Percentiles rank a stretch among this genome's conserved stretches.
Conservation (phyloP, 2,329 filamentous ascomycete genomes). For the Aaosphaeria arxii region DNA sequence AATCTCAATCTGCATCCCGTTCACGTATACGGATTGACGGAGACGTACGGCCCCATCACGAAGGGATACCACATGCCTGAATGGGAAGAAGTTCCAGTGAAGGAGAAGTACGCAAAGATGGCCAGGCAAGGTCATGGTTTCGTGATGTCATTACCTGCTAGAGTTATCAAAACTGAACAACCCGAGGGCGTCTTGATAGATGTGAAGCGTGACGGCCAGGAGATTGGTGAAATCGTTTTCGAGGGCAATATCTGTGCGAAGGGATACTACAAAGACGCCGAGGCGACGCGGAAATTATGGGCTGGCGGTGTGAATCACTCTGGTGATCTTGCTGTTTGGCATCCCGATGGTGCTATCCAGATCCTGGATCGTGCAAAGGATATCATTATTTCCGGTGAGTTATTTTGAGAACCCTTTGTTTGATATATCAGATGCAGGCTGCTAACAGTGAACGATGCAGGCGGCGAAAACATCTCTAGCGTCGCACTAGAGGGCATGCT, state of each 20-base stretch:
- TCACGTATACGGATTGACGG: constrained; percentile 83
- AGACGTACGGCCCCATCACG: constrained; percentile 95
- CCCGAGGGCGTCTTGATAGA: constrained; percentile 65
- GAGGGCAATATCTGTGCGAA: constrained; percentile 86
- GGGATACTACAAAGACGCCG: constrained; percentile 87
- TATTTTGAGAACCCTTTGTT: background rate
- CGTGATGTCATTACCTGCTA: constrained; percentile 74
- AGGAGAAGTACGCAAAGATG: constrained; percentile 86
- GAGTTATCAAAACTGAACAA: constrained; percentile 77
- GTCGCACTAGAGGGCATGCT: constrained; percentile 90
- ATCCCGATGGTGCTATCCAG: constrained; percentile 84
- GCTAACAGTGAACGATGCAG: constrained; percentile 41
- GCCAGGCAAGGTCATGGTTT: constrained; percentile 92
- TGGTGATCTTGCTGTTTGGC: constrained; percentile 90
- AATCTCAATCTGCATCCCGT: constrained; percentile 82
- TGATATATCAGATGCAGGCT: background rate
- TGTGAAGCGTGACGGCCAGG: constrained; percentile 66
- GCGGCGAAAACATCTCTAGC: constrained; percentile 95
- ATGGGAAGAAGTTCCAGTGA: constrained; percentile 72
- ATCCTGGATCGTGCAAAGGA: constrained; percentile 95
- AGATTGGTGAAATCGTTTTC: constrained; percentile 84
- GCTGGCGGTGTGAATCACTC: constrained; percentile 82
- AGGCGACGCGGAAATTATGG: constrained; percentile 83
- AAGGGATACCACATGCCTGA: constrained; percentile 84
- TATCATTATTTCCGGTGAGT: constrained; percentile 88